Evolutionary conservation across 2,329 filamentous ascomycete species (phyloP).

Genomic region (Colletotrichum kahawae): DNA sequence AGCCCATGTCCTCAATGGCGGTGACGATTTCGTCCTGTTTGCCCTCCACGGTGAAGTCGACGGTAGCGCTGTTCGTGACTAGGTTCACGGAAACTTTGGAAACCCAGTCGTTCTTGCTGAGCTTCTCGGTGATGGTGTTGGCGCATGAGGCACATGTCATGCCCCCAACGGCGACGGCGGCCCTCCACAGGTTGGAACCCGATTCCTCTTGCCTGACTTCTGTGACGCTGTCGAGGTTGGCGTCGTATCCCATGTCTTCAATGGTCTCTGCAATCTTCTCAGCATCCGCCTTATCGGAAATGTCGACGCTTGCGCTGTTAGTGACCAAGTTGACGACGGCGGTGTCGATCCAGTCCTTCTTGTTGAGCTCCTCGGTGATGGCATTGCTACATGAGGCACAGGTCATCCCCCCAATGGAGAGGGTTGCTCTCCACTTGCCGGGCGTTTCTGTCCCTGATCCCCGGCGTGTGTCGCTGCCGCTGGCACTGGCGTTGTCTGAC

Average conservation of each 20-base stretch:
- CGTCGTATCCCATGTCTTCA: constrained; percentile 71
- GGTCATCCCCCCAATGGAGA: constrained; percentile 76
- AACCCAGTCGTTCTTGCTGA: constrained; percentile 62
- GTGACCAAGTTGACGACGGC: constrained; percentile 68
- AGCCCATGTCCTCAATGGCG: constrained; percentile 59
- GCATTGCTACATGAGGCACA: constrained; percentile 72
- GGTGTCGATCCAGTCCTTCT: constrained; percentile 62
- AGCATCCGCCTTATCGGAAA: constrained; percentile 38
- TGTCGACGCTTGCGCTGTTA: constrained; percentile 69
- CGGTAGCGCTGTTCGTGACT: constrained; percentile 61
- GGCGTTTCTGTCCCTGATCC: neutral
- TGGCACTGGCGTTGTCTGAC: neutral
- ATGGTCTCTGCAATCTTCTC: constrained; percentile 51
- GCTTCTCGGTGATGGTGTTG: constrained; percentile 64
- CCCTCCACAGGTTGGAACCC: constrained; percentile 53
- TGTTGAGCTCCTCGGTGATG: constrained; percentile 64
- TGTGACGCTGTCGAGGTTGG: constrained; percentile 57
- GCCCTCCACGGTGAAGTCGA: constrained; percentile 47
- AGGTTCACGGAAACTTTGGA: constrained; percentile 59
- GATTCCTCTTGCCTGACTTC: constrained; percentile 47
- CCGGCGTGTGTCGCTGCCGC: neutral
- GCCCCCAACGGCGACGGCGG: constrained; percentile 66
- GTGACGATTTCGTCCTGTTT: constrained; percentile 28
- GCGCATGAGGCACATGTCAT: constrained; percentile 78
- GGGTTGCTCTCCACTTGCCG: constrained; percentile 48